Evolutionary conservation across 1,139 yeast genomes (phyloP).

Genomic region (Zygoascus hellenicus): DNA sequence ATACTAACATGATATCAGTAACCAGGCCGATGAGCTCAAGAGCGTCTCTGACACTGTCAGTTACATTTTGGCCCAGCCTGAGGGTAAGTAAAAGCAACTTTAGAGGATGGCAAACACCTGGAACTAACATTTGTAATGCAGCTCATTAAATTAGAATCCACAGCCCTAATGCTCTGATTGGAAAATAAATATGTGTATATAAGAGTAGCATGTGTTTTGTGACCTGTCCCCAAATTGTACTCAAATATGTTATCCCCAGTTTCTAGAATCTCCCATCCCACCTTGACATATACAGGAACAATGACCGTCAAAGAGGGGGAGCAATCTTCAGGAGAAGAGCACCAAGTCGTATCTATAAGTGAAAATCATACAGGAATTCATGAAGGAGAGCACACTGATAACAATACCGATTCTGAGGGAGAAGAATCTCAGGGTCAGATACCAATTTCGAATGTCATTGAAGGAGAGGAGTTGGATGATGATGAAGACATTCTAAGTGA

Average conservation of each 20-base stretch:
- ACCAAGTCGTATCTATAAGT: background rate
- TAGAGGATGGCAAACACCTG: too few relatives aligned
- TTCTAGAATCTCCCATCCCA: too few relatives aligned
- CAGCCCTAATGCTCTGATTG: too few relatives aligned
- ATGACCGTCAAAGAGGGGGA: too few relatives aligned
- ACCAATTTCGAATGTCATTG: constrained; percentile 17
- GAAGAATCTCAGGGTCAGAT: background rate
- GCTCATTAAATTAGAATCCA: constrained; percentile 4
- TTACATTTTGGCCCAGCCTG: constrained; percentile 62
- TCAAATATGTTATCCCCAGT: too few relatives aligned
- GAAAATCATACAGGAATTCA: background rate
- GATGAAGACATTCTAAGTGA: constrained; percentile 56
- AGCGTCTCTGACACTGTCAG: constrained; percentile 81
- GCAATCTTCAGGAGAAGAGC: too few relatives aligned
- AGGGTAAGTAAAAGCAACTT: constrained; percentile 24
- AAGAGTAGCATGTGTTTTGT: too few relatives aligned
- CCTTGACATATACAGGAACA: too few relatives aligned
- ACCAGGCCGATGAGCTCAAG: constrained; percentile 76
- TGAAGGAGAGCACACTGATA: background rate
- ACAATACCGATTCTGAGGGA: too few relatives aligned
- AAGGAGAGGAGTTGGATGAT: constrained; percentile 23
- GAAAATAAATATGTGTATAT: too few relatives aligned
- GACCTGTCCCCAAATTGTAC: too few relatives aligned
- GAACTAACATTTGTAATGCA: background rate
- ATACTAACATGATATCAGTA: constrained; percentile 24